Percentiles rank a stretch among this genome's conserved stretches.
Evolutionary conservation across 768 basidiomycete genomes (phyloP).

Genomic region (Suillus tomentosus): DNA sequence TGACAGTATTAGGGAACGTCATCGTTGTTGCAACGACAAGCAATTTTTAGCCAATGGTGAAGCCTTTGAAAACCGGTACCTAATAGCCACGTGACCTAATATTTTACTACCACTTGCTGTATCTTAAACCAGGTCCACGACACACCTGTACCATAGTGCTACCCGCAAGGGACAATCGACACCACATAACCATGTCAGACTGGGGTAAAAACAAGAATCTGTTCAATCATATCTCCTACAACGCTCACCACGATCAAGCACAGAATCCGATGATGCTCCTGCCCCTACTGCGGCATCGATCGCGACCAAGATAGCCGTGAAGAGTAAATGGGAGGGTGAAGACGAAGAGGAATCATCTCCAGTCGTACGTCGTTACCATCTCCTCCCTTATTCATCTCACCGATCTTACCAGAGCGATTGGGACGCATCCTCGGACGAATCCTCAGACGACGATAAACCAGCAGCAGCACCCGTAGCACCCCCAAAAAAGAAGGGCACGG

Average conservation of each 20-base stretch:
- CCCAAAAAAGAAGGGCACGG: constrained; percentile 88
- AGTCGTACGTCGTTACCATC: constrained; percentile 51
- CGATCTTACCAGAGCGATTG: constrained; percentile 76
- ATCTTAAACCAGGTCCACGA: neutral
- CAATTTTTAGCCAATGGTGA: no score
- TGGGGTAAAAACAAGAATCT: constrained; percentile 40
- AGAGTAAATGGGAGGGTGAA: constrained; percentile 86
- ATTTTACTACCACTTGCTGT: neutral
- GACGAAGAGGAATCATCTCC: constrained; percentile 84
- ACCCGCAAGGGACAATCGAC: constrained; percentile 8
- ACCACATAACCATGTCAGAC: constrained; percentile 41
- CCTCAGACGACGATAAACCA: constrained; percentile 41
- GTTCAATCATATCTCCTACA: constrained; percentile 8
- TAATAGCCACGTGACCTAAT: no score
- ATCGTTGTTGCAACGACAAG: no score
- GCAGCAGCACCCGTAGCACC: constrained; percentile 56
- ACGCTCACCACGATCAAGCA: constrained; percentile 26
- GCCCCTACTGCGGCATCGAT: constrained; percentile 26
- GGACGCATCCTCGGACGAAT: constrained; percentile 83
- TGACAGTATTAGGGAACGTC: no score
- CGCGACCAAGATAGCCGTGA: constrained; percentile 32
- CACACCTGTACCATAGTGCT: constrained; percentile 6
- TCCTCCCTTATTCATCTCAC: neutral
- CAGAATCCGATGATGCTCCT: constrained; percentile 43
- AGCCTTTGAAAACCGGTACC: no score